Conservation (phyloP, 805 yeast species). For the Blastobotrys americana region DNA sequence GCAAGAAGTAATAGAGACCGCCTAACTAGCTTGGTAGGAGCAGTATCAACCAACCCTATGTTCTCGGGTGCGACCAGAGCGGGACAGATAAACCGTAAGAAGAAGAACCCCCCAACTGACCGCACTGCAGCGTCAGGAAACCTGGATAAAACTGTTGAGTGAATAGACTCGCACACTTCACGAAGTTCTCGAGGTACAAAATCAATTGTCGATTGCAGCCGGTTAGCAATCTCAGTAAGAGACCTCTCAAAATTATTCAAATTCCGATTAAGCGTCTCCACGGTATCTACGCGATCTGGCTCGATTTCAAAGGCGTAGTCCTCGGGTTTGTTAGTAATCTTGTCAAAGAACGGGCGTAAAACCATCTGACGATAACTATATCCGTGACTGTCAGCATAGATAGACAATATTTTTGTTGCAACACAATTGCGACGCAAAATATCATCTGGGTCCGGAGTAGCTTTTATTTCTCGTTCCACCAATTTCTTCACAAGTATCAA, state of each 20-base stretch:
- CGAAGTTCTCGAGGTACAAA: constrained; percentile 56
- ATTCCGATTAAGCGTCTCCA: constrained; percentile 34
- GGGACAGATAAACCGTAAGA: constrained; percentile 69
- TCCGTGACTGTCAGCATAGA: constrained; percentile 65
- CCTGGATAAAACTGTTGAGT: constrained; percentile 44
- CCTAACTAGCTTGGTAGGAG: constrained; percentile 18
- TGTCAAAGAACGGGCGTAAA: constrained; percentile 50
- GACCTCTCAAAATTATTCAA: constrained; percentile 47
- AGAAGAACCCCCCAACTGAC: constrained; percentile 78
- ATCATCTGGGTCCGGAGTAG: constrained; percentile 57
- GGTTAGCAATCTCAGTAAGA: constrained; percentile 47
- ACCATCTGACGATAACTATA: constrained; percentile 46
- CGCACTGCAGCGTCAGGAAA: constrained; percentile 58
- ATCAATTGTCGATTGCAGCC: constrained; percentile 44
- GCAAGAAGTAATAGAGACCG: constrained; percentile 24
- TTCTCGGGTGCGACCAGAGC: constrained; percentile 76
- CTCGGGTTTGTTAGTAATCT: constrained; percentile 40
- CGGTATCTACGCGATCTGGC: constrained; percentile 39
- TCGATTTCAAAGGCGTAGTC: constrained; percentile 50
- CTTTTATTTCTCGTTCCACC: constrained; percentile 54
- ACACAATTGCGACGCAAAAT: constrained; percentile 75
- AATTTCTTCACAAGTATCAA: constrained; percentile 43
- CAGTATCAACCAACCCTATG: constrained; percentile 22
- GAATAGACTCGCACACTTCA: constrained; percentile 56
- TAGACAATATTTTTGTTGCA: constrained; percentile 67